phyloP scores from a whole-genome alignment of 148 eudicot species.

The Arbutus unedo region DNA sequence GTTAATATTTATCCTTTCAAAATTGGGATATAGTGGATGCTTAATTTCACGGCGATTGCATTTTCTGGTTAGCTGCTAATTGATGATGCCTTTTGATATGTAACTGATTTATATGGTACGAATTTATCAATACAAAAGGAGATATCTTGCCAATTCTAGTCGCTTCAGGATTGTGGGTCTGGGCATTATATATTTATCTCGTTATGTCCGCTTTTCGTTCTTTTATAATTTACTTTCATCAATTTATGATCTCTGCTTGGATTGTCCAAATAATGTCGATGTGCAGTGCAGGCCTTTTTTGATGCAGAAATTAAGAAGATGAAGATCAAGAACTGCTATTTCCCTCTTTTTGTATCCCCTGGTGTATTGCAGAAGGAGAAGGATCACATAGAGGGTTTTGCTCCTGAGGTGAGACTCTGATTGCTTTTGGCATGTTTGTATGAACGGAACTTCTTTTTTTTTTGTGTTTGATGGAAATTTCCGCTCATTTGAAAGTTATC shows the following conservation, averaged over 20 bases:
- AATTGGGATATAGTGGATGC: not conserved
- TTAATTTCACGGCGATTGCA: not conserved
- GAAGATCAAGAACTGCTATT: conserved; percentile 86
- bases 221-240: not conserved
- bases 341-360: conserved; percentile 92
- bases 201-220: not conserved
- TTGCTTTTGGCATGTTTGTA: conserved; percentile 9
- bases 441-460: conserved; percentile 5
- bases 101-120: not conserved
- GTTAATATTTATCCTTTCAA: not conserved
- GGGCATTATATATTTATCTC: not conserved
- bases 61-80: not conserved
- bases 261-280: not conserved
- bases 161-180: not conserved
- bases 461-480: too few relatives aligned
- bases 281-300: conserved; percentile 74
- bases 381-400: conserved; percentile 98
- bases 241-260: not conserved
- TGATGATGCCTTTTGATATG: not conserved
- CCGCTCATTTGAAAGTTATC: not conserved
- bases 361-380: conserved; percentile 76
- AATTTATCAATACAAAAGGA: not conserved
- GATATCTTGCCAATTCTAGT: not conserved
- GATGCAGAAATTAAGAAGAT: conserved; percentile 89
- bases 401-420: conserved; percentile 72